Evolutionary conservation across 2,329 filamentous ascomycete genomes (phyloP).

Genomic region (Reticulascus tulasneorum): DNA sequence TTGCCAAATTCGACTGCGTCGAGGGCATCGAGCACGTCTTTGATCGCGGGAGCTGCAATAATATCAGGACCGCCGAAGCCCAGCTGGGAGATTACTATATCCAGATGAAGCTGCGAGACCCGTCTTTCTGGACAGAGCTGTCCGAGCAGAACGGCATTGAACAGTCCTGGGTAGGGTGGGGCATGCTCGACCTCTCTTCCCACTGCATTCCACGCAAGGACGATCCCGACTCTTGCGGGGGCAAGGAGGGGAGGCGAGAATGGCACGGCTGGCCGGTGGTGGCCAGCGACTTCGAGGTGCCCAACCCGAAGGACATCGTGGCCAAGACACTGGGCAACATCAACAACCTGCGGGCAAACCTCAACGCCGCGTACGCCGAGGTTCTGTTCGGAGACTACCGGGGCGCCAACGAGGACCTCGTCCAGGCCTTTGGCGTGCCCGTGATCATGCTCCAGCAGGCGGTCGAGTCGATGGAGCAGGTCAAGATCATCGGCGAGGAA

Average conservation of each 20-base stretch:
- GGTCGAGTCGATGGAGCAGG: conserved; percentile 2
- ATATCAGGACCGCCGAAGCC: too few relatives aligned
- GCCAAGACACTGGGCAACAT: background rate
- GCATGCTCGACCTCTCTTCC: too few relatives aligned
- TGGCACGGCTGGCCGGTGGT: too few relatives aligned
- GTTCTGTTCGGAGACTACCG: conserved; percentile 1
- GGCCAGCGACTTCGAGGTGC: conserved; percentile 2
- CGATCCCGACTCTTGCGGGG: background rate
- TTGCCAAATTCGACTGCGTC: conserved; percentile 14
- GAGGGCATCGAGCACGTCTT: background rate
- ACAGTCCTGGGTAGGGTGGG: background rate
- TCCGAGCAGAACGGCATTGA: background rate
- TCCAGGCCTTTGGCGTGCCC: conserved; percentile 2
- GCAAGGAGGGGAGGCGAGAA: background rate
- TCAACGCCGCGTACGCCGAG: conserved; percentile 1
- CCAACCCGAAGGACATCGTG: conserved; percentile 8
- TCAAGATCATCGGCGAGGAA: background rate
- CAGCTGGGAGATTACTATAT: too few relatives aligned
- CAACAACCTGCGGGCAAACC: background rate
- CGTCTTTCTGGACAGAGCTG: background rate
- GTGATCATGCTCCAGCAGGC: conserved; percentile 3
- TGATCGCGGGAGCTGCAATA: conserved; percentile 4
- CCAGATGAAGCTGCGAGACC: background rate
- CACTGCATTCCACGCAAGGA: too few relatives aligned
- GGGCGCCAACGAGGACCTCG: conserved; percentile 4